Evolutionary conservation across 352 stramenopile species (phyloP).

Genomic region (Peronosclerospora sorghi): DNA sequence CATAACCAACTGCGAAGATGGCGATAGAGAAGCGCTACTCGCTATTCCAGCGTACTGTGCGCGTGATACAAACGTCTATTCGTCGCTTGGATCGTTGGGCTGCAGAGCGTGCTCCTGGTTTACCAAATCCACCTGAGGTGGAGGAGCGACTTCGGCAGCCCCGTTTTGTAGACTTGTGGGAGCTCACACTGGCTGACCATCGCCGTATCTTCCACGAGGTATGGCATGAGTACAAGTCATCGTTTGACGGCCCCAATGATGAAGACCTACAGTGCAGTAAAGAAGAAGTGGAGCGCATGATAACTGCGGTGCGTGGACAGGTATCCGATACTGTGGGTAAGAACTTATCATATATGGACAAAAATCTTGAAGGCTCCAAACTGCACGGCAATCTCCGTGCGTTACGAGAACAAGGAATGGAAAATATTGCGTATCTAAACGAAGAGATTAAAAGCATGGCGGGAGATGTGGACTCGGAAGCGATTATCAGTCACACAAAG

Average conservation of each 20-base stretch:
- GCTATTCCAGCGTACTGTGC: constrained; percentile 65
- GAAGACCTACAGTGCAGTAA: constrained; percentile 56
- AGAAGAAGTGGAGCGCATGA: constrained; percentile 40
- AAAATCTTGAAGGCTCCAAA: constrained; percentile 56
- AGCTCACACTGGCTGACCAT: constrained; percentile 66
- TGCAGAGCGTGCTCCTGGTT: constrained; percentile 42
- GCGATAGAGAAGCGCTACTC: constrained; percentile 55
- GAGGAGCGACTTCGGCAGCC: constrained; percentile 31
- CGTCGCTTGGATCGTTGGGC: constrained; percentile 40
- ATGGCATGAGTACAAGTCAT: constrained; percentile 63
- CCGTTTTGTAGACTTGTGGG: constrained; percentile 65
- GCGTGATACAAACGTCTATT: constrained; percentile 53
- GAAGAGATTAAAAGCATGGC: constrained; percentile 41
- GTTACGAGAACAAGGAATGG: constrained; percentile 27
- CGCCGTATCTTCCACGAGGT: constrained; percentile 42
- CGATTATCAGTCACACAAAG: constrained; percentile 42
- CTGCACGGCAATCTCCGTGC: constrained; percentile 47
- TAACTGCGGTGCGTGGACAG: constrained; percentile 35
- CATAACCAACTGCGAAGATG: constrained; percentile 1
- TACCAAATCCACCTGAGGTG: constrained; percentile 62
- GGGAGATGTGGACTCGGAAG: constrained; percentile 52
- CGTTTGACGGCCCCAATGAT: constrained; percentile 41
- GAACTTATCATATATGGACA: constrained; percentile 49
- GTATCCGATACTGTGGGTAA: constrained; percentile 41
- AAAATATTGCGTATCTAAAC: constrained; percentile 51